Evolutionary conservation across 2,329 filamentous ascomycete species (phyloP), one percentile per base, ranked within the genome.

Genomic region (Leptoxyphium fumago): DNA sequence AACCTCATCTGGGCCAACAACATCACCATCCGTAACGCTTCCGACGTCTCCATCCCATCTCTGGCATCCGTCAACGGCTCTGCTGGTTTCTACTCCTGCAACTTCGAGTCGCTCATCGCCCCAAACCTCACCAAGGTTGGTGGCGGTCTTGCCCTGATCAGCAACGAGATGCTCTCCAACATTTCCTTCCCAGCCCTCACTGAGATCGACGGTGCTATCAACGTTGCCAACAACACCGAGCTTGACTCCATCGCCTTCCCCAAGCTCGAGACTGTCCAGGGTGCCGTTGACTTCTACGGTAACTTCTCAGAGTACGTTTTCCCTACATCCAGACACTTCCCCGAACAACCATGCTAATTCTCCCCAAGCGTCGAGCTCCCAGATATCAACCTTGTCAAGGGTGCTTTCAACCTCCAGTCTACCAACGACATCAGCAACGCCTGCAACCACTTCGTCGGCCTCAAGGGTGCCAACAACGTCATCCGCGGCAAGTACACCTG

Each of bases 171-270:
- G 49, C 58, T 81, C 48, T 65, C 68, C 61, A 94, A 94, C 75
- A 72, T 95, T 65, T 78, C 80, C 47, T 75, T 94, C 66, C 80
- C 82, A 40, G 40, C 60, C 17, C 72, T 96, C 39, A 73, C 70
- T 52, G 73, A 67, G 44, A 74, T 94, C 57, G 77, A 75, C 53
- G 88, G 85, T 68, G 85, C 82, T 62, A 76, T 94, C 62, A 78
- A 82, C 55, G 77, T 98, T 59, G 81, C 84, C 66, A 94, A 94
- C 77, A 95, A 96, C 80, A 84, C 85, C 48, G 69, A 71, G 45
- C 74, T 95, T 29, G 55, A 65, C 45, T 61, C 68, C 48, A 71
- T 95, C 45, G 65, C 74, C 51, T 83, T 96, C 67, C 72, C 74
- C 48, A 61, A 70, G 51, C 75, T 98, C 26, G 60, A 75, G 59